Base-by-base conservation (phyloP, 768 basidiomycete species). In the Collybia sordida region DNA sequence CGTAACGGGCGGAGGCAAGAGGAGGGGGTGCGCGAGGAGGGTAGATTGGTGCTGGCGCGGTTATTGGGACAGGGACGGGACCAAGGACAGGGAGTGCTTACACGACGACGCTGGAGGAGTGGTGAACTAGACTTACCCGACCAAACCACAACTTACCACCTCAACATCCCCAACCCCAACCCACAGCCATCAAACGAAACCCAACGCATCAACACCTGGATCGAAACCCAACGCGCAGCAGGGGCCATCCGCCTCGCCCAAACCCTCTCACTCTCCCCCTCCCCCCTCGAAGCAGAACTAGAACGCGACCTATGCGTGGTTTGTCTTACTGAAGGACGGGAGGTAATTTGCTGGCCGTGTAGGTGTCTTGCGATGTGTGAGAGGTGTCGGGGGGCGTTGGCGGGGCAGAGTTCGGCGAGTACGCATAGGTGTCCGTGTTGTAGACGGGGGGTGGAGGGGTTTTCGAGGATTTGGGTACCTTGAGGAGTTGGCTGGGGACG, bases 261-360 rank as follows among this genome's bases (percentile, higher is more conserved):
- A n/a, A n/a, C n/a, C n/a, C n/a, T n/a, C n/a, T n/a, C n/a, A n/a
- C n/a, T n/a, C n/a, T n/a, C n/a, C n/a, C n/a, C n/a, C n/a, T n/a
- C n/a, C n/a, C n/a, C n/a, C n/a, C n/a, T n/a, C n/a, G n/a, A n/a
- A n/a, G n/a, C n/a, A n/a, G n/a, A n/a, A n/a, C n/a, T n/a, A n/a
- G 18, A 15, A 40, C 38, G 35, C 18, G 15, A 46, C 22, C 12
- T 5, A 19, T 91, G 89, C 59, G 88, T 91, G 4, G 77, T 91
- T 42, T 91, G 88, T 57, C 87, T 82, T 22, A 70, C 70, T n/a
- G 84, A 85, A 49, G 69, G 75, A 22, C 70, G 88, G 42, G 81
- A 86, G 59, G 78, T 91, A 50, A 87, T 91, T 44, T 90, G 87
- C 58, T 91, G 88, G 88, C 88, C 88, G n/a, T 90, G 88, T 47